These are phyloP conservation scores for Globisporangium polare DNA, from an alignment of 352 stramenopile species.

Conservation along the genomic window DNA sequence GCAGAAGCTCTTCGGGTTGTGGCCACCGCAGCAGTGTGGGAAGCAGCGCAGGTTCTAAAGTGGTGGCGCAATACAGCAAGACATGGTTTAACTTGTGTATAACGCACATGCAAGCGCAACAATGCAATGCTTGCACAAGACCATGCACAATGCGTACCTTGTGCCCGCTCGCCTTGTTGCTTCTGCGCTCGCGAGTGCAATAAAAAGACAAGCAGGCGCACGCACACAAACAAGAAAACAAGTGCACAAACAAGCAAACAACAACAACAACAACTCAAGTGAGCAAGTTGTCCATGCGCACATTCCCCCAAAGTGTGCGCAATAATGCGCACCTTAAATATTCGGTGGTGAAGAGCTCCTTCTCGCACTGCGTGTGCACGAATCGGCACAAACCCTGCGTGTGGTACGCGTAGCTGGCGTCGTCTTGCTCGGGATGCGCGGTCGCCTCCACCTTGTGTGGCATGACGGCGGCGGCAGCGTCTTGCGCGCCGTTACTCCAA, in stretches of 20 bases:
- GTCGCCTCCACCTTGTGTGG: constrained; percentile 1
- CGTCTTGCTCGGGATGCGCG: constrained; percentile 20
- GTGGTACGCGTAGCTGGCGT: constrained; percentile 19
- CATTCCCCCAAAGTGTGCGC: background rate
- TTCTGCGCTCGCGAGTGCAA: constrained; percentile 33
- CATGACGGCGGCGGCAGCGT: background rate
- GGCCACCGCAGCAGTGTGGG: constrained; percentile 75
- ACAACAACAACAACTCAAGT: background rate
- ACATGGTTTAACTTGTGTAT: background rate
- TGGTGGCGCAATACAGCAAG: background rate
- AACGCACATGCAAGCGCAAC: background rate
- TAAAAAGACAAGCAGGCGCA: constrained; percentile 5
- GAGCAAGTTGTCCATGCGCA: background rate
- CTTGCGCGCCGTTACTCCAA: background rate
- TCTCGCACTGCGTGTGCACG: constrained; percentile 68
- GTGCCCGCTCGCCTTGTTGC: constrained; percentile 82
- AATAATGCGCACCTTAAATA: constrained; percentile 50
- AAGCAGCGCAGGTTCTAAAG: constrained; percentile 73
- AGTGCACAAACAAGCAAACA: background rate
- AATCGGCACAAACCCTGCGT: constrained; percentile 33
- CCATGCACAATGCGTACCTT: constrained; percentile 32
- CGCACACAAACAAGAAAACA: background rate
- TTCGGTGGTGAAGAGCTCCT: constrained; percentile 68
- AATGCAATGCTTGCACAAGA: background rate
- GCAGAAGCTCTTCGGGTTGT: constrained; percentile 86